Evolutionary conservation across 306 rosid species (phyloP).

Genomic region (Lupinus albus): DNA sequence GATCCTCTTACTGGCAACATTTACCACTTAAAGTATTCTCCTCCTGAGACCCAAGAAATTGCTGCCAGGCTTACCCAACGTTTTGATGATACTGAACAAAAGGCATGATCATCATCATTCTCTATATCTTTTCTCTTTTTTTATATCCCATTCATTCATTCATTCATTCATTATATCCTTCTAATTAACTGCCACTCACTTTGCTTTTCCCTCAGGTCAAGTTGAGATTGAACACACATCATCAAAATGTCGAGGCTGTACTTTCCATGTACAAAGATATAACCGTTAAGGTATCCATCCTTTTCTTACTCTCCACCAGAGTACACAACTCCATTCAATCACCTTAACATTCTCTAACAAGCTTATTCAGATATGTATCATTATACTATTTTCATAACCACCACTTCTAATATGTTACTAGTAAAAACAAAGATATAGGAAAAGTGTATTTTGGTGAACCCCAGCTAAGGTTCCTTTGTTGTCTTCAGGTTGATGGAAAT

Average conservation of each 20-base stretch:
- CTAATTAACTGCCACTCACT: constrained; percentile 18
- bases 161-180: no score
- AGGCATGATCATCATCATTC: constrained; percentile 45
- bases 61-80: constrained; percentile 91
- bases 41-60: constrained; percentile 81
- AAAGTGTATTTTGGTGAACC: constrained; percentile 22
- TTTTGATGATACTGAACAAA: constrained; percentile 92
- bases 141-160: no score
- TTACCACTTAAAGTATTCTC: constrained; percentile 88
- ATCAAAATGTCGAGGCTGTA: constrained; percentile 85
- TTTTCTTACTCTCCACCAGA: neutral
- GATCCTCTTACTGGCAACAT: constrained; percentile 94
- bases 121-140: neutral
- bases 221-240: constrained; percentile 82
- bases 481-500: constrained; percentile 59
- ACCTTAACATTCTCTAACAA: no score
- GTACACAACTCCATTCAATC: no score
- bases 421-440: constrained; percentile 1
- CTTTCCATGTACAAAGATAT: constrained; percentile 72
- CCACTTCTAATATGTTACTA: neutral
- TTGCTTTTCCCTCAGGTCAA: constrained; percentile 63
- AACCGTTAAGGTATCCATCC: constrained; percentile 67
- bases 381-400: no score
- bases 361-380: no score
- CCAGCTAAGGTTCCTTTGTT: constrained; percentile 24